Conservation (phyloP, 2,329 filamentous ascomycete species). For the Domatiomyces catenatus region DNA sequence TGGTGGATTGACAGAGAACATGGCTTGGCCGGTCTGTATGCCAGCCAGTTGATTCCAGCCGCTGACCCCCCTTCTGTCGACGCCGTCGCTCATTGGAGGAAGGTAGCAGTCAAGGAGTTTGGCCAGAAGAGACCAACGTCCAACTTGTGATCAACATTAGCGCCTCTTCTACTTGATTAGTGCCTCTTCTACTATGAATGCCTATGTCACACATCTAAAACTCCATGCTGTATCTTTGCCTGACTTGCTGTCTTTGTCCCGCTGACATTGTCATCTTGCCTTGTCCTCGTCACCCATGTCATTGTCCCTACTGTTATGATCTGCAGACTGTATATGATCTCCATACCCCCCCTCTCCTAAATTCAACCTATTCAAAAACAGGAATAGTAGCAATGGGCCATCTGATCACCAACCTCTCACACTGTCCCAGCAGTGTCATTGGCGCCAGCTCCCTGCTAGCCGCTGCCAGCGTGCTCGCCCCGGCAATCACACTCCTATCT, state of each 20-base stretch:
- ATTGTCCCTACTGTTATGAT: not conserved
- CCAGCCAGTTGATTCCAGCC: constrained; percentile 15
- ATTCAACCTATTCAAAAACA: too few species aligned
- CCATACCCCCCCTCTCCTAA: too few species aligned
- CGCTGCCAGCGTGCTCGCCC: not conserved
- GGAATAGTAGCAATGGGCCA: too few species aligned
- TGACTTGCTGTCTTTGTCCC: not conserved
- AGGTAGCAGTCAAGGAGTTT: constrained; percentile 2
- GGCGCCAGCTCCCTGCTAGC: not conserved
- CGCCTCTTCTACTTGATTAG: not conserved
- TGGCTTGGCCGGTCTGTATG: constrained; percentile 13
- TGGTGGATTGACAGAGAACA: constrained; percentile 16
- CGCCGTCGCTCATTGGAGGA: constrained; percentile 8
- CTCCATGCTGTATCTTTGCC: not conserved
- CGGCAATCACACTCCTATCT: not conserved
- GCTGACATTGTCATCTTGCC: not conserved
- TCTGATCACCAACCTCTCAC: too few species aligned
- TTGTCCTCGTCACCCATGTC: not conserved
- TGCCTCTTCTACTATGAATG: too few species aligned
- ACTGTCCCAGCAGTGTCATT: not conserved
- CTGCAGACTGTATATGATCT: not conserved
- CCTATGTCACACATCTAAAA: too few species aligned
- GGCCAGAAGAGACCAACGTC: not conserved
- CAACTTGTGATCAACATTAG: not conserved
- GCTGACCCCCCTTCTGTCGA: constrained; percentile 10